Percentiles rank a stretch among this genome's conserved stretches.
phyloP scores from a whole-genome alignment of 768 basidiomycete species.

The Leucocoprinus leucothites region DNA sequence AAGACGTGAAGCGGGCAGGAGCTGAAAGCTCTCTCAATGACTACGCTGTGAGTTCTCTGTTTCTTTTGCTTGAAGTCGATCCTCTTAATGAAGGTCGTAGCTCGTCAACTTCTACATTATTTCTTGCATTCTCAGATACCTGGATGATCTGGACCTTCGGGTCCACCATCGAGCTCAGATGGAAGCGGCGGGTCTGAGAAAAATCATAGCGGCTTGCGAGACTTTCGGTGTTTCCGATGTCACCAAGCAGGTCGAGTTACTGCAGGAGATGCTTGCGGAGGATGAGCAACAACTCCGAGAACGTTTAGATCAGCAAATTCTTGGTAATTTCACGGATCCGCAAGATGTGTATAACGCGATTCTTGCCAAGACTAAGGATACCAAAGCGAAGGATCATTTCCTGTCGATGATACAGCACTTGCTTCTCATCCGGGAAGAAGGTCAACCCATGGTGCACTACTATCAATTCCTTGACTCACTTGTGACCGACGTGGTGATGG shows the following conservation, averaged over 20 bases:
- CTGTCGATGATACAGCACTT: constrained; percentile 94
- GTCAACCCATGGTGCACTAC: constrained; percentile 78
- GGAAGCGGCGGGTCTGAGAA: constrained; percentile 80
- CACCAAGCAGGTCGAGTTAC: constrained; percentile 60
- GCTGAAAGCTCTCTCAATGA: constrained; percentile 72
- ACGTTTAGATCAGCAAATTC: constrained; percentile 70
- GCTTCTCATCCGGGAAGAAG: constrained; percentile 86
- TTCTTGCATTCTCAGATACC: constrained; percentile 56
- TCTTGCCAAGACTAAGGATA: constrained; percentile 69
- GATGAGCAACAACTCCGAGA: constrained; percentile 74
- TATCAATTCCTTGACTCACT: constrained; percentile 90
- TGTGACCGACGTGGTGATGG: constrained; percentile 88
- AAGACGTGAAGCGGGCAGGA: constrained; percentile 74
- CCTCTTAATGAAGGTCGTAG: constrained; percentile 31
- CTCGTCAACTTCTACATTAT: constrained; percentile 72
- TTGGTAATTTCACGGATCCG: constrained; percentile 75
- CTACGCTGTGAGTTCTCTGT: constrained; percentile 64
- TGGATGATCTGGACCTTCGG: constrained; percentile 80
- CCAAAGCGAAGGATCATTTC: constrained; percentile 80
- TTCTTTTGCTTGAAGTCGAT: not conserved
- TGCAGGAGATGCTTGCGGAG: constrained; percentile 62
- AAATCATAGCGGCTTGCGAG: constrained; percentile 68
- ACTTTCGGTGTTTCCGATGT: constrained; percentile 62
- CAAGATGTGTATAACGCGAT: constrained; percentile 88
- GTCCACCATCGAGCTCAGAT: constrained; percentile 86